Conservation (phyloP, 2,329 filamentous ascomycete species). For the Aspergillus terreus region DNA sequence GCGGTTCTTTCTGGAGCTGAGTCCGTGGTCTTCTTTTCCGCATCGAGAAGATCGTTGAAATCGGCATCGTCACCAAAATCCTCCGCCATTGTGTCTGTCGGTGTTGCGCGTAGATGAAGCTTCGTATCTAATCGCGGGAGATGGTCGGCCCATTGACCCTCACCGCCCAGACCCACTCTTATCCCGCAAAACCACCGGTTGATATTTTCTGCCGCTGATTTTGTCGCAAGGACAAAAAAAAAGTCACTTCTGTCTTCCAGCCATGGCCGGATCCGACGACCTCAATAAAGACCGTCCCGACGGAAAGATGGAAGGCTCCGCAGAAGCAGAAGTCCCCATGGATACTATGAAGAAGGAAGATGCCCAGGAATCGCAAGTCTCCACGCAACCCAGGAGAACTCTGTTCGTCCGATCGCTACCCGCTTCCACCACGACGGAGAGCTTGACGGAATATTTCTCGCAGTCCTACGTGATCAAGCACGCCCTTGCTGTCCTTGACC, state of each 20-base stretch:
- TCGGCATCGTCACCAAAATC: slow-evolving; percentile 38
- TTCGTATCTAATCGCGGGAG: background rate
- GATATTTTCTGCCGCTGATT: slow-evolving; percentile 36
- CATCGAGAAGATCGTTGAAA: slow-evolving; percentile 36
- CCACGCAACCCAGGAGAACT: slow-evolving; percentile 52
- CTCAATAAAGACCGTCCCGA: slow-evolving; percentile 34
- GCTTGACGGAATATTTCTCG: slow-evolving; percentile 84
- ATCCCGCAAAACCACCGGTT: slow-evolving; percentile 10
- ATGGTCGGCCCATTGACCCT: background rate
- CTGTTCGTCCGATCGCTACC: slow-evolving; percentile 91
- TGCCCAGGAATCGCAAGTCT: slow-evolving; percentile 16
- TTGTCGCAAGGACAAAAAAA: slow-evolving; percentile 21
- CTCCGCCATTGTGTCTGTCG: background rate
- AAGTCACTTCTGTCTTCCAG: slow-evolving; percentile 1
- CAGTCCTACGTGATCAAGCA: slow-evolving; percentile 94
- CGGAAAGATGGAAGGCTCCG: slow-evolving; percentile 11
- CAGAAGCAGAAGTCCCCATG: slow-evolving; percentile 16
- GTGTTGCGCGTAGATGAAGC: background rate
- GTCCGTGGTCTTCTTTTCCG: slow-evolving; percentile 31
- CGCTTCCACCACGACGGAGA: slow-evolving; percentile 71
- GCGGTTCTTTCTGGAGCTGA: slow-evolving; percentile 49
- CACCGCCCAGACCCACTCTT: slow-evolving; percentile 22
- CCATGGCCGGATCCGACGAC: slow-evolving; percentile 18
- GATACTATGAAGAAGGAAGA: slow-evolving; percentile 20
- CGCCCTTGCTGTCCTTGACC: slow-evolving; percentile 85